Evolutionary conservation across 1,139 yeast species (phyloP).

Genomic region (Saccharomyces hybrid): DNA sequence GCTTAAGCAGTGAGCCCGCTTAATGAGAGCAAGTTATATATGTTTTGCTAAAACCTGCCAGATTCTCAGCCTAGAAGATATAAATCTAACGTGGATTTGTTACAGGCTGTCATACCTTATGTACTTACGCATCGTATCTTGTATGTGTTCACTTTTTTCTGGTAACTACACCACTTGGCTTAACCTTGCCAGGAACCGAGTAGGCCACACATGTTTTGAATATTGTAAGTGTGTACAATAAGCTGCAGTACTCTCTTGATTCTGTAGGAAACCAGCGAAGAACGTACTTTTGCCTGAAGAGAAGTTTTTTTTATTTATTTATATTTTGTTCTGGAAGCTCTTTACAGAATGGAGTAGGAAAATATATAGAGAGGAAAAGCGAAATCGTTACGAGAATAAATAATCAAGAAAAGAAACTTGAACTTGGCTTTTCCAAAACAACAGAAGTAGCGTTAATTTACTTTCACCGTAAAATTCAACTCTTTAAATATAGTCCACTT

Average conservation of each 20-base stretch:
- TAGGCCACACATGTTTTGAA: background rate
- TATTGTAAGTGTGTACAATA: no score
- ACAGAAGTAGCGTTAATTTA: no score
- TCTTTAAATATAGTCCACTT: background rate
- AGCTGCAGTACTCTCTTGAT: background rate
- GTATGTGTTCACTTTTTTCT: background rate
- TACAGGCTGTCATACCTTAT: background rate
- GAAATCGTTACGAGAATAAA: background rate
- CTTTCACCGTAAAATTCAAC: background rate
- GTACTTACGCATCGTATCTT: background rate
- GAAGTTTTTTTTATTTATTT: no score
- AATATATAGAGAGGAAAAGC: no score
- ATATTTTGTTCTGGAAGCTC: background rate
- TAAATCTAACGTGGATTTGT: background rate
- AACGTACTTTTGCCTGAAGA: background rate
- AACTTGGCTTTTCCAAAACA: background rate
- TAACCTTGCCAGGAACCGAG: background rate
- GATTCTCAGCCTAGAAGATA: background rate
- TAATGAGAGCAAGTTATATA: background rate
- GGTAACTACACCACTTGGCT: background rate
- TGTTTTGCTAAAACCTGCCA: background rate
- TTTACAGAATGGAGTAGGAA: background rate
- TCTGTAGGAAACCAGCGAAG: background rate
- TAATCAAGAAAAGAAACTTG: background rate
- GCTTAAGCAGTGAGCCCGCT: background rate